Evolutionary conservation across 306 rosid species (phyloP).

Genomic region (Mucuna pruriens): DNA sequence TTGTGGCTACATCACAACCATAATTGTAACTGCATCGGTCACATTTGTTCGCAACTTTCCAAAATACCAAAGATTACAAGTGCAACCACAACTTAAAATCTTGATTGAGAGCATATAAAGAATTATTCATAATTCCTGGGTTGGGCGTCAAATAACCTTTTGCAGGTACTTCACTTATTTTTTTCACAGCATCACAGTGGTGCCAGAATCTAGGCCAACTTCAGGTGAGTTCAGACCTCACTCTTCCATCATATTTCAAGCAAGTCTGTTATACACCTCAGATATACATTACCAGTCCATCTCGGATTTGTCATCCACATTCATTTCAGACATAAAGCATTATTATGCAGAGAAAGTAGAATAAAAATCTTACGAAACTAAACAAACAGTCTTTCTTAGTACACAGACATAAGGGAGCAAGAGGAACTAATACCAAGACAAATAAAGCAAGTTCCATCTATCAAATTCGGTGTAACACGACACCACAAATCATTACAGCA

Average conservation of each 20-base stretch:
- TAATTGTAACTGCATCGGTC: background rate
- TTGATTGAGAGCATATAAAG: background rate
- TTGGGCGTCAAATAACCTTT: background rate
- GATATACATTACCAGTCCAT: background rate
- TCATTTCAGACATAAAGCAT: background rate
- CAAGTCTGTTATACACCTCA: background rate
- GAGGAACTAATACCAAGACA: background rate
- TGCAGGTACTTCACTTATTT: background rate
- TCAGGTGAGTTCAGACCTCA: background rate
- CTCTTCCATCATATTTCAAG: background rate
- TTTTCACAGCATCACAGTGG: background rate
- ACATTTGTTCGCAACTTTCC: background rate
- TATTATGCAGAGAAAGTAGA: background rate
- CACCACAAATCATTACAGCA: conserved; percentile 24
- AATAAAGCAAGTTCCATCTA: background rate
- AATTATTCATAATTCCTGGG: background rate
- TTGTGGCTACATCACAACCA: background rate
- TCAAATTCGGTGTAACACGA: background rate
- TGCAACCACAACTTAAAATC: background rate
- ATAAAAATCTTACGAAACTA: background rate
- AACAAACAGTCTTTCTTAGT: background rate
- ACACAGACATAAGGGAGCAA: background rate
- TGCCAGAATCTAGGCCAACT: background rate
- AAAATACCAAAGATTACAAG: background rate
- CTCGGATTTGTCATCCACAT: background rate